Evolutionary conservation across 305 asterid genomes (phyloP).

Genomic region (Fraxinus greggii): DNA sequence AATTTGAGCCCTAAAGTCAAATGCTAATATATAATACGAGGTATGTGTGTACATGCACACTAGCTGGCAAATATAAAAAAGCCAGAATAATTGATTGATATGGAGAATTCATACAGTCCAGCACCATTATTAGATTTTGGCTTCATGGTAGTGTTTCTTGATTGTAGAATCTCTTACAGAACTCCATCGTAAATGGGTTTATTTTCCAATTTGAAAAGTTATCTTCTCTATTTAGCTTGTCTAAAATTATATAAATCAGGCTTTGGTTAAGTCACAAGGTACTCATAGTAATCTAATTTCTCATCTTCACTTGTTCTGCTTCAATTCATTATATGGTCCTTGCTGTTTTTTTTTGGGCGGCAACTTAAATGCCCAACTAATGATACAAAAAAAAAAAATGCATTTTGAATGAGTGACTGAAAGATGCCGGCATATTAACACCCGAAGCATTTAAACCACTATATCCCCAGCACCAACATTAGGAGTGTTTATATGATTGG

Average conservation of each 20-base stretch:
- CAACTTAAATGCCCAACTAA: not conserved
- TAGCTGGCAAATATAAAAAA: not conserved
- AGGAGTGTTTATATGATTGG: not conserved
- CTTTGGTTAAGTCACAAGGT: not conserved
- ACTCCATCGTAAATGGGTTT: not conserved
- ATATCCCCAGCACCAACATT: not conserved
- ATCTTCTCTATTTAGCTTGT: not conserved
- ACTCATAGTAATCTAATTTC: not conserved
- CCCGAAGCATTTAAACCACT: not conserved
- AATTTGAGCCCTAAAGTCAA: constrained; percentile 2
- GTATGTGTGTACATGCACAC: not conserved
- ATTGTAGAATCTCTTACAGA: not conserved
- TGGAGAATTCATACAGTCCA: not conserved
- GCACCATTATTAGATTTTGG: not conserved
- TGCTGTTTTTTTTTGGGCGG: not conserved
- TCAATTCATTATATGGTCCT: not conserved
- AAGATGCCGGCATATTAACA: not conserved
- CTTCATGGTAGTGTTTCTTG: not conserved
- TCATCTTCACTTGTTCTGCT: not conserved
- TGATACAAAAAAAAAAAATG: not conserved
- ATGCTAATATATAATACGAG: not conserved
- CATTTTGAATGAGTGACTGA: not conserved
- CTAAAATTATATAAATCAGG: not conserved
- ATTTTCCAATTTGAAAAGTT: not conserved
- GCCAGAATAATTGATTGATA: not conserved